A percentile compares a stretch with the other conserved stretches of the same genome.
Evolutionary conservation across 139 green algal species (phyloP).

Genomic region (Tetratostichococcus sp.): DNA sequence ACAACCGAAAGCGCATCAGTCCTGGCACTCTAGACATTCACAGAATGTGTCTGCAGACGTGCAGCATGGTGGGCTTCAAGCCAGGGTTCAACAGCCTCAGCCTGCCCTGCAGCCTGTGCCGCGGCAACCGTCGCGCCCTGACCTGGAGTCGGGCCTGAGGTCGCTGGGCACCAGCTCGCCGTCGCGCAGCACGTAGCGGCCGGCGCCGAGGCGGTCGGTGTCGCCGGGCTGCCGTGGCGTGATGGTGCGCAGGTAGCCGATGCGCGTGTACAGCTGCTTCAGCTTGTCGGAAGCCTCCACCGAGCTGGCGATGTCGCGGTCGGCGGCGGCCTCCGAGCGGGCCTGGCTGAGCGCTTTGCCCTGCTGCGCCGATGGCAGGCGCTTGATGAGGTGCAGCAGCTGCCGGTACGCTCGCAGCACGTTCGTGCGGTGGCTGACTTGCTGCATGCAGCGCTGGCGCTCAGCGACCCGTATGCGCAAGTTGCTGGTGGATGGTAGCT

Average conservation of each 20-base stretch:
- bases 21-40: too few relatives aligned
- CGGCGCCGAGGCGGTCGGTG: constrained; percentile 9
- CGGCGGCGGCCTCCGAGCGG: constrained; percentile 9
- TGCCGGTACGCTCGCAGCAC: constrained; percentile 44
- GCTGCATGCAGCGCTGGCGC: neutral
- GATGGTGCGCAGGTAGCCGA: constrained; percentile 55
- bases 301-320: constrained; percentile 25
- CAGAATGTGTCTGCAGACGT: too few relatives aligned
- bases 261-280: constrained; percentile 44
- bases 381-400: constrained; percentile 37
- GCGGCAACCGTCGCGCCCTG: too few relatives aligned
- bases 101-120: neutral
- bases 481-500: neutral
- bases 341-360: constrained; percentile 21
- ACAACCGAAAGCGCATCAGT: neutral
- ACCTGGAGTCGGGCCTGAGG: neutral
- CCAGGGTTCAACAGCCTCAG: neutral
- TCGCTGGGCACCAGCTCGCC: constrained; percentile 47
- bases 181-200: constrained; percentile 43
- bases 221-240: constrained; percentile 34
- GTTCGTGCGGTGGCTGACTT: constrained; percentile 5
- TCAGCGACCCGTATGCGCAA: too few relatives aligned
- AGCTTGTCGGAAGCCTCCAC: constrained; percentile 32
- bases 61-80: neutral
- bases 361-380: constrained; percentile 22